Percentiles rank a stretch among this genome's conserved stretches.
Conservation (phyloP, 2,329 filamentous ascomycete species). For the Alternaria alternata region DNA sequence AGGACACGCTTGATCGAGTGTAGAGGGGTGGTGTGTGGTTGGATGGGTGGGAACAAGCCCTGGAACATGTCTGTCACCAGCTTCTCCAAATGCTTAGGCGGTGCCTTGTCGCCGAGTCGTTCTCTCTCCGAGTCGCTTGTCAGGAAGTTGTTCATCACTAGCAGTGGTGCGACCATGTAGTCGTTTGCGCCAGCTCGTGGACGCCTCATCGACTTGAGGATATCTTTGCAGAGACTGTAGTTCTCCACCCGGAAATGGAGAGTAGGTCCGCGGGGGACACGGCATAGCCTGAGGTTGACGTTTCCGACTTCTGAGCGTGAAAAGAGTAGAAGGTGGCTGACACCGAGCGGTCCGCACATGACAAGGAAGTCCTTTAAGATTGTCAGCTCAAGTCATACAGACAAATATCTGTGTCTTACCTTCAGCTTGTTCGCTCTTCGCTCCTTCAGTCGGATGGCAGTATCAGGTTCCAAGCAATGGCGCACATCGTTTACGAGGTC, state of each 20-base stretch:
- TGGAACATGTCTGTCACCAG: constrained; percentile 95
- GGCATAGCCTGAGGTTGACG: constrained; percentile 86
- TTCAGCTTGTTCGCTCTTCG: constrained; percentile 21
- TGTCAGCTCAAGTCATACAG: constrained; percentile 87
- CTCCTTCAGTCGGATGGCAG: constrained; percentile 82
- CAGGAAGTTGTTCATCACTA: constrained; percentile 98
- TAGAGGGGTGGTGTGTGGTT: constrained; percentile 86
- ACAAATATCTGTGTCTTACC: constrained; percentile 34
- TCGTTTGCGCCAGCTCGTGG: constrained; percentile 81
- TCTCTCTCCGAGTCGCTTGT: constrained; percentile 61
- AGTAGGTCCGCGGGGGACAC: constrained; percentile 89
- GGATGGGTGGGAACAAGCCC: constrained; percentile 94
- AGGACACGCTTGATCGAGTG: constrained; percentile 92
- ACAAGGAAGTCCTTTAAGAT: constrained; percentile 87
- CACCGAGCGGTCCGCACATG: constrained; percentile 93
- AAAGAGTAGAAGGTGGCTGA: constrained; percentile 92
- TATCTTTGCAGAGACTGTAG: constrained; percentile 92
- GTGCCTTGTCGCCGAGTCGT: constrained; percentile 60
- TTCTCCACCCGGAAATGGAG: constrained; percentile 93
- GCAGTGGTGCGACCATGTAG: constrained; percentile 82
- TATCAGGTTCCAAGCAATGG: constrained; percentile 94
- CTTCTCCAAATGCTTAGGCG: constrained; percentile 94
- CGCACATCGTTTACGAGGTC: constrained; percentile 92
- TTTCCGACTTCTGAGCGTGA: constrained; percentile 89
- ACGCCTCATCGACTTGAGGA: constrained; percentile 82